Evolutionary conservation across 2,329 filamentous ascomycete genomes (phyloP).

Genomic region (Neofusicoccum laricinum): DNA sequence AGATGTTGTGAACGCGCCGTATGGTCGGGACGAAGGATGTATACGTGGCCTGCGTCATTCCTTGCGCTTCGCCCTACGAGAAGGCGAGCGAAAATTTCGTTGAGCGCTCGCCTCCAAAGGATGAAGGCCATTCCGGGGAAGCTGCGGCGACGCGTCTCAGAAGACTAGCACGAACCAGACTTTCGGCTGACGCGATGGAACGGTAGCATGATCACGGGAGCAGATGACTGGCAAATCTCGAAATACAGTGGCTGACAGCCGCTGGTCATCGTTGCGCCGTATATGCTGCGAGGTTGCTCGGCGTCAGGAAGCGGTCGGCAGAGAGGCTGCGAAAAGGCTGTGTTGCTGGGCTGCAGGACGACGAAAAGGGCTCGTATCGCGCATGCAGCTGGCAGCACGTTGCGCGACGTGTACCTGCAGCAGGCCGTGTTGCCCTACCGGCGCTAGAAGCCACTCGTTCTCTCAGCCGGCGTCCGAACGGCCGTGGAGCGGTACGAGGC

Average conservation of each 20-base stretch:
- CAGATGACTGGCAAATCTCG: not conserved
- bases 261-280: not conserved
- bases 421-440: not conserved
- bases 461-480: not conserved
- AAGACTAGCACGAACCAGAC: not conserved
- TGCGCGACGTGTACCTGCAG: constrained; percentile 15
- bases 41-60: constrained; percentile 1
- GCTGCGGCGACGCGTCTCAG: not conserved
- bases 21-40: not conserved
- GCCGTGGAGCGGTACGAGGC: constrained; percentile 5
- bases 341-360: not conserved
- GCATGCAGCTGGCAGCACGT: not conserved
- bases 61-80: not conserved
- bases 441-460: too few relatives aligned
- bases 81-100: not conserved
- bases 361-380: not conserved
- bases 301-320: not conserved
- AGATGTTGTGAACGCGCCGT: not conserved
- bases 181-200: constrained; percentile 3
- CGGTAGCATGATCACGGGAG: constrained; percentile 7
- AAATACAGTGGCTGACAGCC: not conserved
- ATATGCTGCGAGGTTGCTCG: not conserved
- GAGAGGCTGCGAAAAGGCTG: not conserved
- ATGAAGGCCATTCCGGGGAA: not conserved
- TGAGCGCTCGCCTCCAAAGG: not conserved